A percentile compares a stretch with the other conserved stretches of the same genome.
phyloP scores from a whole-genome alignment of 495 filamentous ascomycete genomes.

The Daldinia loculata region DNA sequence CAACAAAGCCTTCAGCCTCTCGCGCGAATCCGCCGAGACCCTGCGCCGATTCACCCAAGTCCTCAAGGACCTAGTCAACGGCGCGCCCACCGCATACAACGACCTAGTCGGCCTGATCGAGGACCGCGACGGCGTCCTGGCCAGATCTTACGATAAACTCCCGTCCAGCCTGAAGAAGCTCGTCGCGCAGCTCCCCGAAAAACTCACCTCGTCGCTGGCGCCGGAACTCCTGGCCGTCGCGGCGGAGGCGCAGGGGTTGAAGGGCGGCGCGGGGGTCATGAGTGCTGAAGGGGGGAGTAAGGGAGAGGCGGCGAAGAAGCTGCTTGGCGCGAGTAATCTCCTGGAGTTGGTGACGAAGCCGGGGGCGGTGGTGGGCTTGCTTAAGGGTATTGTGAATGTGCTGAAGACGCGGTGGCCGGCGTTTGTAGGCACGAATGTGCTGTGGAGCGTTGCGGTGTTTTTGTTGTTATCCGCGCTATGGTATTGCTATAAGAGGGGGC shows the following conservation, averaged over 20 bases:
- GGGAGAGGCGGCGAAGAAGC: slow-evolving; percentile 1
- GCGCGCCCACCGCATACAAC: background rate
- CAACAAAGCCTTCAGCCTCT: slow-evolving; percentile 76
- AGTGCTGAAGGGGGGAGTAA: background rate
- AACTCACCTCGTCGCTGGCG: slow-evolving; percentile 75
- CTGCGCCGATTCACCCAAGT: slow-evolving; percentile 83
- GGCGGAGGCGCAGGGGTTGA: background rate
- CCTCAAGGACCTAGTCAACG: slow-evolving; percentile 41
- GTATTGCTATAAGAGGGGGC: slow-evolving; percentile 96
- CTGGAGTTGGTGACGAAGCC: slow-evolving; percentile 87
- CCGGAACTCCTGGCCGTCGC: slow-evolving; percentile 56
- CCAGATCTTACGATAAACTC: background rate
- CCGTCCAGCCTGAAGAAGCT: slow-evolving; percentile 42
- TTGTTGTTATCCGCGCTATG: slow-evolving; percentile 89
- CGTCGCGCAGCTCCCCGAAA: slow-evolving; percentile 84
- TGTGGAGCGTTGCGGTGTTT: slow-evolving; percentile 85
- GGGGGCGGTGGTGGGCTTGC: slow-evolving; percentile 79
- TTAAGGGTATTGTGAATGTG: slow-evolving; percentile 82
- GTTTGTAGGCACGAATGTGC: slow-evolving; percentile 80
- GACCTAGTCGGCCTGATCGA: background rate
- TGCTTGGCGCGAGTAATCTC: slow-evolving; percentile 57
- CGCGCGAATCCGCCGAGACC: slow-evolving; percentile 84
- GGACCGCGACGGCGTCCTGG: slow-evolving; percentile 1
- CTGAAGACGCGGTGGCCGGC: slow-evolving; percentile 70
- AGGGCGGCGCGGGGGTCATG: background rate